phyloP scores from a whole-genome alignment of 2,329 filamentous ascomycete species.

The Zymoseptoria pseudotritici region DNA sequence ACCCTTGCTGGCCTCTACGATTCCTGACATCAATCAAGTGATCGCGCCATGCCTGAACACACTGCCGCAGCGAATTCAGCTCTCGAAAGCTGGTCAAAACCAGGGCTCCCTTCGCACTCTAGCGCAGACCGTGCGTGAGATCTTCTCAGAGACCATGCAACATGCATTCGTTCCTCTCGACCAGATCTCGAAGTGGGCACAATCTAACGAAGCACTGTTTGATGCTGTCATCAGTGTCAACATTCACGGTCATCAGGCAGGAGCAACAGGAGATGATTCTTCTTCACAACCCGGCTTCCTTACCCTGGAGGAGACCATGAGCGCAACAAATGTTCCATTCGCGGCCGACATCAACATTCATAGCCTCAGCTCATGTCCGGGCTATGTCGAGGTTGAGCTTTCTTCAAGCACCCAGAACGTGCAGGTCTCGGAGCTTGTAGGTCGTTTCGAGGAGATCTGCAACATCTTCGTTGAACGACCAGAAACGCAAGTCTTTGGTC shows the following conservation, averaged over 20 bases:
- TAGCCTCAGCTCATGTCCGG: background rate
- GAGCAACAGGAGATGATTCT: background rate
- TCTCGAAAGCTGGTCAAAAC: slow-evolving; percentile 1
- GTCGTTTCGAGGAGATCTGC: background rate
- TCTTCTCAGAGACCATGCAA: slow-evolving; percentile 7
- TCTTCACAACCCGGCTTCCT: background rate
- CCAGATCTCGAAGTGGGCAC: slow-evolving; percentile 8
- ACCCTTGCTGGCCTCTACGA: background rate
- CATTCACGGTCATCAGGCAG: background rate
- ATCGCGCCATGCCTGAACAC: slow-evolving; percentile 14
- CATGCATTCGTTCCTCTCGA: slow-evolving; percentile 9
- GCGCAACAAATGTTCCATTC: background rate
- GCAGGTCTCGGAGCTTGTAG: background rate
- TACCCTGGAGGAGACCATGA: background rate
- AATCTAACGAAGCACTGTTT: slow-evolving; percentile 9
- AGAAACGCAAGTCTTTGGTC: background rate
- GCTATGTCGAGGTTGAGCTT: background rate
- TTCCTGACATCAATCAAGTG: slow-evolving; percentile 7
- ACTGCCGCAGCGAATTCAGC: slow-evolving; percentile 5
- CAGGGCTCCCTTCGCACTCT: background rate
- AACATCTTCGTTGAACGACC: background rate
- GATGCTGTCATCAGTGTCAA: slow-evolving; percentile 9
- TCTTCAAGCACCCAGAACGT: background rate
- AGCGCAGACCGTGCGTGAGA: background rate
- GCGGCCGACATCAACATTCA: background rate